These are phyloP conservation scores for Dentipellis fragilis DNA, from an alignment of 768 basidiomycete species.

Conservation along the genomic window DNA sequence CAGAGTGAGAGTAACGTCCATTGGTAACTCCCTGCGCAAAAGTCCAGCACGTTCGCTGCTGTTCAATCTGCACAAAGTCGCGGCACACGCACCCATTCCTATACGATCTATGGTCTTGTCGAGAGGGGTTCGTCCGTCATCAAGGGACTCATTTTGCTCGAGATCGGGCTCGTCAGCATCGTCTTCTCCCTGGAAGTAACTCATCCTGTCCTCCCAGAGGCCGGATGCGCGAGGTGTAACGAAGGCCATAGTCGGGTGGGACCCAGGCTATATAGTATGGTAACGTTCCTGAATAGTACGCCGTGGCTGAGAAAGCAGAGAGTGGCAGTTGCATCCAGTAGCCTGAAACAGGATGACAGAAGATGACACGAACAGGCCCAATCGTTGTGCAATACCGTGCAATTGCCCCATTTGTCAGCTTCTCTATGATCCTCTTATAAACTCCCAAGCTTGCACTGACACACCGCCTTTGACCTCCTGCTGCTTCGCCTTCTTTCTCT, in stretches of 20 bases:
- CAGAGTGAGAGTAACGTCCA: conserved; percentile 77
- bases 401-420: conserved; percentile 2
- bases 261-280: not conserved
- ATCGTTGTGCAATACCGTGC: conserved; percentile 1
- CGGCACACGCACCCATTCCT: conserved; percentile 60
- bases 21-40: conserved; percentile 53
- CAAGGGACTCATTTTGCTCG: conserved; percentile 16
- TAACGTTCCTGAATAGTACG: not conserved
- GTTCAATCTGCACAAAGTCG: too few relatives aligned
- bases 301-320: not conserved
- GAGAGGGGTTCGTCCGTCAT: conserved; percentile 34
- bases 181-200: conserved; percentile 30
- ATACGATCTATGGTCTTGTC: conserved; percentile 87
- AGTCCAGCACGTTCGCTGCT: too few relatives aligned
- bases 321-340: not conserved
- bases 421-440: not conserved
- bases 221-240: conserved; percentile 37
- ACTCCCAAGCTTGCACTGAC: not conserved
- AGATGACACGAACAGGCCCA: conserved; percentile 3
- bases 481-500: too few relatives aligned
- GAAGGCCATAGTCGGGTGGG: conserved; percentile 11
- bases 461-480: too few relatives aligned
- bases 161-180: conserved; percentile 22
- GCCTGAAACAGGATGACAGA: not conserved
- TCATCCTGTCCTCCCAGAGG: conserved; percentile 35